phyloP scores from a whole-genome alignment of 305 asterid species.

The Solanum hybrid region DNA sequence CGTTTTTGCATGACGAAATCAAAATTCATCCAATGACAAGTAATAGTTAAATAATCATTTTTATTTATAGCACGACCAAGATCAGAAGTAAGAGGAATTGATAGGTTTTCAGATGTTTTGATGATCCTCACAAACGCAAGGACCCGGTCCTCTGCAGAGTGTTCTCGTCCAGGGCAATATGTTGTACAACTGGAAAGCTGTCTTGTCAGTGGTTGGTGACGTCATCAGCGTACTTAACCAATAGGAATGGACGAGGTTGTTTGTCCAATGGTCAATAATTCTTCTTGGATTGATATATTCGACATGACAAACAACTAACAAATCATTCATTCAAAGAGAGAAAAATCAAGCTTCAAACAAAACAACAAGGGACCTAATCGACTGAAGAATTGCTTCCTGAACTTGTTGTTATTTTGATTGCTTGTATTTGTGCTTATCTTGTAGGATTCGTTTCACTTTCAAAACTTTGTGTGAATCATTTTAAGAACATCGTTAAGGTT shows the following conservation, averaged over 20 bases:
- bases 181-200: background rate
- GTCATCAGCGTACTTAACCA: background rate
- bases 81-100: background rate
- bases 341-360: background rate
- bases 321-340: background rate
- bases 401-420: background rate
- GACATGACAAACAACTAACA: background rate
- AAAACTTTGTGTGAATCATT: background rate
- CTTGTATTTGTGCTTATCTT: background rate
- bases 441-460: background rate
- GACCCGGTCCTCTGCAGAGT: background rate
- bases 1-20: background rate
- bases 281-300: background rate
- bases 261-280: background rate
- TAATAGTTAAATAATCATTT: no score
- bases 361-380: background rate
- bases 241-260: background rate
- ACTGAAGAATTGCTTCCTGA: background rate
- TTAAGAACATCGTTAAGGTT: background rate
- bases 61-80: background rate
- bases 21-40: background rate
- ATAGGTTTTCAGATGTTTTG: background rate
- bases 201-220: background rate
- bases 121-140: background rate
- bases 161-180: background rate